Evolutionary conservation across 768 basidiomycete species (phyloP).

Genomic region (Inosperma sp.): DNA sequence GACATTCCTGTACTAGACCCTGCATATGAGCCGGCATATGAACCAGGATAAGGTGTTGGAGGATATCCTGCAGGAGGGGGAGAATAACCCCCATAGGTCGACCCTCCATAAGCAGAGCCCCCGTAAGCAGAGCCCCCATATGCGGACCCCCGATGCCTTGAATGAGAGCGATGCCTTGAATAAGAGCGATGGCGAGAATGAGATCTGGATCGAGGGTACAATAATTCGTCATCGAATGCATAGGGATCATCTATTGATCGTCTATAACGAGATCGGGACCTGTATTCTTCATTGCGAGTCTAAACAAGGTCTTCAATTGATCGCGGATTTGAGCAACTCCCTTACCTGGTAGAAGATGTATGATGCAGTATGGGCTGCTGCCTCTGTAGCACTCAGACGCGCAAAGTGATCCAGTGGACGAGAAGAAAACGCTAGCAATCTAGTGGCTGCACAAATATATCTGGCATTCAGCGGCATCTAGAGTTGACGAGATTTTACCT

Average conservation of each 20-base stretch:
- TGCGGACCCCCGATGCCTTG: conserved; percentile 23
- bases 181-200: conserved; percentile 34
- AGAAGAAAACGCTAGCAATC: conserved; percentile 49
- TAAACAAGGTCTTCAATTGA: conserved; percentile 15
- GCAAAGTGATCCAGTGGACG: conserved; percentile 43
- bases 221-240: conserved; percentile 34
- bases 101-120: conserved; percentile 9
- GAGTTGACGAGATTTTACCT: neutral
- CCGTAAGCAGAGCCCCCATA: conserved; percentile 9
- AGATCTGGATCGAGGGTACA: conserved; percentile 24
- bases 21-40: conserved; percentile 18
- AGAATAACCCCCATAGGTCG: conserved; percentile 16
- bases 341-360: conserved; percentile 53
- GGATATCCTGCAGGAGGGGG: conserved; percentile 15
- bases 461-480: conserved; percentile 4
- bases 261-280: conserved; percentile 31
- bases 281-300: conserved; percentile 36
- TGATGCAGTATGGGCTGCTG: conserved; percentile 65
- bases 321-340: neutral
- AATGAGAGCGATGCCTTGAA: conserved; percentile 35
- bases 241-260: conserved; percentile 35
- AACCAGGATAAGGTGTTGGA: conserved; percentile 22
- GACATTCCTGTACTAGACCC: conserved; percentile 15
- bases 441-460: conserved; percentile 41
- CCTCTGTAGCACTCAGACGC: conserved; percentile 51